Evolutionary conservation across 129 eudicot genomes (phyloP), one percentile per base, ranked within the genome.

Genomic region (Artemisia annua): DNA sequence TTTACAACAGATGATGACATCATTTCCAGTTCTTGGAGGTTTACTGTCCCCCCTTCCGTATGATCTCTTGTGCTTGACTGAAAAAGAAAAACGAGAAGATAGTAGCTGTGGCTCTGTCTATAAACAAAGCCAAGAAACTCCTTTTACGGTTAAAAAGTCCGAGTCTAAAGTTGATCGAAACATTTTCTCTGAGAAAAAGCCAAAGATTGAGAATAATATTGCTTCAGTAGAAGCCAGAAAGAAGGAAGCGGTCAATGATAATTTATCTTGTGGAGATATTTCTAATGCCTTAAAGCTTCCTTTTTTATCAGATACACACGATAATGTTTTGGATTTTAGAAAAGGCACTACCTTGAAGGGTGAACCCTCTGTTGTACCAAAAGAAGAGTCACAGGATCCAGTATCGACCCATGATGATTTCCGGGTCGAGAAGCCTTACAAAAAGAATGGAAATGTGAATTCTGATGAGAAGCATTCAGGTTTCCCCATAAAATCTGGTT

Each of bases 1-100:
- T 50, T 28, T 77, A 56, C 57, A 66, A 77, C 87, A 95, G 99
- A 85, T 91, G 50, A 91, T 95, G 99, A 95, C 99, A 54, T 86
- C 97, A 19, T 83, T 65, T 78, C 91, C 93, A 2, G 73, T 85
- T 49, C 63, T 22, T 52, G 91, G 88, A 48, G 80, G 81, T 56
- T 75, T 56, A 53, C 74, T 91, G 63, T 90, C 99, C 69, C 99
- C 99, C 35, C 95, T 95, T 32, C 81, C 89, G 0, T 71, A 87
- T 32, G 86, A 82, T 70, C 56, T 88, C 43, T 72, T 82, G 58
- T 53, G 20, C 59, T 83, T 88, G 74, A 69, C 67, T 26, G 89
- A 86, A 70, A 93, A 80, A 69, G 86, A 71, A 69, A 78, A 78
- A 57, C 11, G 48, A 56, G 89, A 72, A 30, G 81, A 82, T 66